Percentiles rank a stretch among this genome's conserved stretches.
Evolutionary conservation across 208 protist genomes (phyloP).

Genomic region (Entamoeba moshkovskii): DNA sequence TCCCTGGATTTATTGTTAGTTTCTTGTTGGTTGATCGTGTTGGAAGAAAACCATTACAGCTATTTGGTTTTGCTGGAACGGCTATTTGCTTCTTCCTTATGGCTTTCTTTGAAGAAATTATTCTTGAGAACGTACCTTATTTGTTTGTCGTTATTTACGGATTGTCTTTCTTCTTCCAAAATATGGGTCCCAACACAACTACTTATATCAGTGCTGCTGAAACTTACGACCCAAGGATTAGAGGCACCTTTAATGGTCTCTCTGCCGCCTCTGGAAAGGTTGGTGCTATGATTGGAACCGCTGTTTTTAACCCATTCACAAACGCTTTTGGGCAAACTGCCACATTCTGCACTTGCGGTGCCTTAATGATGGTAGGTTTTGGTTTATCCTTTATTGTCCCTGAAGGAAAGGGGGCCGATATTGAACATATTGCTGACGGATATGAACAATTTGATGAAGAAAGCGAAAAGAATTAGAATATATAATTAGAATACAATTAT

Average conservation of each 20-base stretch:
- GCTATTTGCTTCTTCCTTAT: neutral
- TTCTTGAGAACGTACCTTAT: neutral
- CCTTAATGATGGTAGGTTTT: neutral
- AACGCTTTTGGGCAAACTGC: neutral
- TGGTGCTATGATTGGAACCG: neutral
- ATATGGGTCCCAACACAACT: neutral
- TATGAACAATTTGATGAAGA: neutral
- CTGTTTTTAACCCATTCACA: neutral
- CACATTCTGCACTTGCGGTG: neutral
- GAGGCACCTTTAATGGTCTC: neutral
- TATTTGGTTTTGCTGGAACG: neutral
- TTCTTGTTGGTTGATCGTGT: neutral
- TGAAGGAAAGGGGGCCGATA: neutral
- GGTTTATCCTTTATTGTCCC: neutral
- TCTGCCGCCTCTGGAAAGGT: neutral
- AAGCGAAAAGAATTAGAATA: too few relatives aligned
- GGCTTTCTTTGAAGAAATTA: neutral
- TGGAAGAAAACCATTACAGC: neutral
- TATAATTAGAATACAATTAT: too few relatives aligned
- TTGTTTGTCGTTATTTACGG: neutral
- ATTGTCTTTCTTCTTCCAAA: neutral
- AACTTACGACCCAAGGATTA: neutral
- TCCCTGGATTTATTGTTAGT: neutral
- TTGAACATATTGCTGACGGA: neutral
- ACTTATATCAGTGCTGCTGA: neutral